These are phyloP conservation scores for Botryotinia convoluta DNA, from an alignment of 2,329 filamentous ascomycete genomes.

Conservation along the genomic window DNA sequence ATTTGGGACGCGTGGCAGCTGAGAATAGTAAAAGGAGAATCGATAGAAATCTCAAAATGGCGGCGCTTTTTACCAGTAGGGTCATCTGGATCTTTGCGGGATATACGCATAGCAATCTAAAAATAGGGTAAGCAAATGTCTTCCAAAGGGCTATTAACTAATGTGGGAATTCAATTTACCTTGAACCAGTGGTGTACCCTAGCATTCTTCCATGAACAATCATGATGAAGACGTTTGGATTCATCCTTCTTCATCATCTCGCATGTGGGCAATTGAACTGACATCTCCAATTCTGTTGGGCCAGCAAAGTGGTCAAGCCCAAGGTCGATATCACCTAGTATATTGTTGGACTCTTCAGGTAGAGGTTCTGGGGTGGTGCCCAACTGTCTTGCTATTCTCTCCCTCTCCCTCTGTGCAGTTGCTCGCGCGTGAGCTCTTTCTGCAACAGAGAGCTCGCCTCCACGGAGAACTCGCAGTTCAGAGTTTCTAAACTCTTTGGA, in stretches of 20 bases:
- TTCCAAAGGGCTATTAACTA: neutral
- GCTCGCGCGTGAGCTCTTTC: conserved; percentile 32
- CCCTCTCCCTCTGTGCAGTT: conserved; percentile 39
- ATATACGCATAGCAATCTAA: conserved; percentile 71
- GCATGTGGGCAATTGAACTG: conserved; percentile 69
- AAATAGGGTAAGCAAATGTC: neutral
- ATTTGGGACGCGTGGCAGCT: conserved; percentile 70
- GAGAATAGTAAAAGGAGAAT: conserved; percentile 72
- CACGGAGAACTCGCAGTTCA: conserved; percentile 62
- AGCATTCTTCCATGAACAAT: conserved; percentile 71
- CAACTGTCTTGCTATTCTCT: conserved; percentile 52
- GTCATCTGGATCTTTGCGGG: conserved; percentile 63
- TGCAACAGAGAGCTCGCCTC: conserved; percentile 63
- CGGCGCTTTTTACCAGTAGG: conserved; percentile 57
- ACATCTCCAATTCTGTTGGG: conserved; percentile 74
- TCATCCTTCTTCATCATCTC: conserved; percentile 64
- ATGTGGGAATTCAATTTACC: conserved; percentile 42
- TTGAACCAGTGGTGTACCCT: conserved; percentile 79
- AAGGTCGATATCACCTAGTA: conserved; percentile 59
- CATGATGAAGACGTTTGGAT: conserved; percentile 61
- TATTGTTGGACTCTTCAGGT: conserved; percentile 49
- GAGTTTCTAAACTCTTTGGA: conserved; percentile 64
- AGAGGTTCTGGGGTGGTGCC: conserved; percentile 45
- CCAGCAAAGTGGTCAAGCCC: conserved; percentile 55
- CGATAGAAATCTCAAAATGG: conserved; percentile 76